These are phyloP conservation scores for Penicillium verrucosum DNA, from an alignment of 2,329 filamentous ascomycete species.

Conservation along the genomic window DNA sequence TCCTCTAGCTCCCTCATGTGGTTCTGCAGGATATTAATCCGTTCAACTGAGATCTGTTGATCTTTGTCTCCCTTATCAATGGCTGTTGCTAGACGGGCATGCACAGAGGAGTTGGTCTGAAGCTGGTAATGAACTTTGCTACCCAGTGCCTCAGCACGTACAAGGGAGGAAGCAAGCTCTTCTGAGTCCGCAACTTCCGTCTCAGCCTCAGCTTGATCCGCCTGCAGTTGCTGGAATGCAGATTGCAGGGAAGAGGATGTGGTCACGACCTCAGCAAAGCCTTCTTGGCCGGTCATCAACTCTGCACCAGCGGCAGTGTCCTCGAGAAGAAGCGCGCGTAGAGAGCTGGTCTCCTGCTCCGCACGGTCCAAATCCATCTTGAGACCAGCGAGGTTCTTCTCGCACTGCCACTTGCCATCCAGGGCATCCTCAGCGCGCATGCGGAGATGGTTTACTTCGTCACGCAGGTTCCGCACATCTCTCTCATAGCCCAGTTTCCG, in stretches of 20 bases:
- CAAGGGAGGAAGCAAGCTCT: conserved; percentile 69
- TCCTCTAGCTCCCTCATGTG: conserved; percentile 81
- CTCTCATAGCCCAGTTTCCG: conserved; percentile 76
- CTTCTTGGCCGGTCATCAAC: conserved; percentile 45
- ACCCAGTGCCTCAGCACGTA: conserved; percentile 75
- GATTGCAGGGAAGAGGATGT: conserved; percentile 69
- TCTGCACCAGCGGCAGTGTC: conserved; percentile 72
- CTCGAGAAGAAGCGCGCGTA: conserved; percentile 73
- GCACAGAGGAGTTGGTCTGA: conserved; percentile 70
- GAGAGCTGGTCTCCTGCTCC: conserved; percentile 84
- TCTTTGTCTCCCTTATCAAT: conserved; percentile 80
- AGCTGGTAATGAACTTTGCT: conserved; percentile 77
- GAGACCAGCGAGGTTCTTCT: conserved; percentile 80
- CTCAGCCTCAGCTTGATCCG: conserved; percentile 61
- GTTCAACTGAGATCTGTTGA: conserved; percentile 72
- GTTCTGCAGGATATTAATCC: conserved; percentile 79
- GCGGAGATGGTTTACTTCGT: conserved; percentile 80
- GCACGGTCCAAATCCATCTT: conserved; percentile 97
- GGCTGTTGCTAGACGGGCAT: conserved; percentile 71
- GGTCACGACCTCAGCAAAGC: conserved; percentile 49
- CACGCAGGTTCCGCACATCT: conserved; percentile 74
- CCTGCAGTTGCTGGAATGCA: conserved; percentile 72
- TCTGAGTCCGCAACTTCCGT: conserved; percentile 69
- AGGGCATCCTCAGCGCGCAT: conserved; percentile 88
- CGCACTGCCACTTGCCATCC: conserved; percentile 93